Evolutionary conservation across 2,329 filamentous ascomycete genomes (phyloP), one percentile per base, ranked within the genome.

Genomic region (Sodiomyces alkalinus): DNA sequence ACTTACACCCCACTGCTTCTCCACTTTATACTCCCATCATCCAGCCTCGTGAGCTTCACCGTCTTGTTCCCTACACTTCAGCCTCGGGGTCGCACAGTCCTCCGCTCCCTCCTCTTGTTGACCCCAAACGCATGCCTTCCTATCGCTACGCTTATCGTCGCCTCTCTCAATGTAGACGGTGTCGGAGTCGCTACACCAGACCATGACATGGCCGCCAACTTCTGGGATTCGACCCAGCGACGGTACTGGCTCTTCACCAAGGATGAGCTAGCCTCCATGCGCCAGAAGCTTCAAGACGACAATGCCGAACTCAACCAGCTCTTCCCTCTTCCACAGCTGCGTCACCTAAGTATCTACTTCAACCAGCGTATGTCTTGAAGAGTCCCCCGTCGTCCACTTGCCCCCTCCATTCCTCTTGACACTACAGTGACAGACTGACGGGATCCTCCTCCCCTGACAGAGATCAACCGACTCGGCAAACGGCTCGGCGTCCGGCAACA

Each of bases 141-240:
- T n/a, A n/a, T n/a, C n/a, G n/a, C n/a, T n/a, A n/a, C n/a, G n/a
- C n/a, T n/a, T n/a, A n/a, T n/a, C n/a, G n/a, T n/a, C n/a, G n/a
- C n/a, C n/a, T n/a, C n/a, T n/a, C n/a, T n/a, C n/a, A n/a, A n/a
- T n/a, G n/a, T n/a, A n/a, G n/a, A n/a, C n/a, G n/a, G n/a, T n/a
- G n/a, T n/a, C n/a, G n/a, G n/a, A n/a, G n/a, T n/a, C n/a, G n/a
- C n/a, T n/a, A n/a, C n/a, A n/a, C n/a, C n/a, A n/a, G n/a, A n/a
- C n/a, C n/a, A n/a, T 29, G 44, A 33, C 29, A 94, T 94, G 87
- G 82, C 87, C 19, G 81, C 86, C 48, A 94, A 87, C 55, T 98
- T 87, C 59, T 98, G 86, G 86, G 79, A 83, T 39, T 96, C 90
- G 31, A 90, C 83, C 16, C 90, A 98, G 56, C 72, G 78, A 41